Conservation (phyloP, 1,284 basidiomycete species). For the Irpex lacteus region DNA sequence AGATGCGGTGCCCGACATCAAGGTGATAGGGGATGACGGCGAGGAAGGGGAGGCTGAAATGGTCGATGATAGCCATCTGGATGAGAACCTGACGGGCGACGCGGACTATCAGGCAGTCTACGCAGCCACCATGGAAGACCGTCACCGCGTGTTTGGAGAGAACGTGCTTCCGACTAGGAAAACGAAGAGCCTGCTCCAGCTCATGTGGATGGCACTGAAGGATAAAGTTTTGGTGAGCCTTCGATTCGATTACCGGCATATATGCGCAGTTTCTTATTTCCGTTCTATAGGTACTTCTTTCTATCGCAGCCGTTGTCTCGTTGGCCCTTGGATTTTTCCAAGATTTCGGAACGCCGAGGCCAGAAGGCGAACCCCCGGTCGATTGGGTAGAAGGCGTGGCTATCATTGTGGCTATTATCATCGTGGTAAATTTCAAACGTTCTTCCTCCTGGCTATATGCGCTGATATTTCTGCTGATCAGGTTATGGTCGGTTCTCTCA, state of each 20-base stretch:
- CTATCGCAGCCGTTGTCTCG: slow-evolving; percentile 89
- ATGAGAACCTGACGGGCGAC: slow-evolving; percentile 17
- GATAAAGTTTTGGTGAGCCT: slow-evolving; percentile 84
- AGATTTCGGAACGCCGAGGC: slow-evolving; percentile 75
- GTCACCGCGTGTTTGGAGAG: slow-evolving; percentile 76
- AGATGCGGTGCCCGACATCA: slow-evolving; percentile 36
- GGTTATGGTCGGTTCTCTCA: slow-evolving; percentile 85
- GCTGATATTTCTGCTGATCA: slow-evolving; percentile 23
- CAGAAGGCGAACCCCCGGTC: slow-evolving; percentile 61
- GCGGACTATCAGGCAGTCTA: slow-evolving; percentile 39
- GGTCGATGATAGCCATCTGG: slow-evolving; percentile 18
- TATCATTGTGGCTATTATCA: slow-evolving; percentile 86
- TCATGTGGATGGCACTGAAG: slow-evolving; percentile 95
- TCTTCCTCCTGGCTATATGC: slow-evolving; percentile 1
- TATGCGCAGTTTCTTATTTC: not conserved
- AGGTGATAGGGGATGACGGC: slow-evolving; percentile 37
- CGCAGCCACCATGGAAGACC: slow-evolving; percentile 57
- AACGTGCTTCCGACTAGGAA: slow-evolving; percentile 81
- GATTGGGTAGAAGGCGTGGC: slow-evolving; percentile 99
- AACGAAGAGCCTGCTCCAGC: slow-evolving; percentile 75
- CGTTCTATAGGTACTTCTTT: slow-evolving; percentile 71
- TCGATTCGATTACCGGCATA: not conserved
- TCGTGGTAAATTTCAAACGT: slow-evolving; percentile 57
- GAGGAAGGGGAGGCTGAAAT: slow-evolving; percentile 10
- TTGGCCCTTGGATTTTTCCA: slow-evolving; percentile 94